Percentiles rank a stretch among this genome's conserved stretches.
Conservation (phyloP, 2,329 filamentous ascomycete species). For the Penicillium sp. region DNA sequence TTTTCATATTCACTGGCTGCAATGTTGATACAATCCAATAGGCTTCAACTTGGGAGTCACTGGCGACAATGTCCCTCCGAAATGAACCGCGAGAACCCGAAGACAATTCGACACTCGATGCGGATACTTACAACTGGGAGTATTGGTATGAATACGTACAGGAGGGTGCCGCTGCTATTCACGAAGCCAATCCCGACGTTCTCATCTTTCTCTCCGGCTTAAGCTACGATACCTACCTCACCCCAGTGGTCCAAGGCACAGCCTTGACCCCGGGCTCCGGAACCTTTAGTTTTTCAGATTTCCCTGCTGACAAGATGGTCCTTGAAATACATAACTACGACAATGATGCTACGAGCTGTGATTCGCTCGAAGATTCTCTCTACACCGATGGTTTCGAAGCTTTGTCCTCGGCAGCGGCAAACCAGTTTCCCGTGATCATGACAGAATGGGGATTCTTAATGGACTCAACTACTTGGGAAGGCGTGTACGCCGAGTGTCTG, state of each 20-base stretch:
- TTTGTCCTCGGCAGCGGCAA: conserved; percentile 26
- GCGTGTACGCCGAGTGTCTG: conserved; percentile 53
- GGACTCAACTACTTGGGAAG: conserved; percentile 44
- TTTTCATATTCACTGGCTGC: not conserved
- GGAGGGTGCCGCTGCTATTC: conserved; percentile 37
- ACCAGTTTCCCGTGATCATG: conserved; percentile 38
- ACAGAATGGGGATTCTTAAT: conserved; percentile 49
- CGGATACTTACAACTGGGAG: conserved; percentile 41
- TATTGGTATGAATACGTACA: conserved; percentile 45
- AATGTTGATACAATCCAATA: not conserved
- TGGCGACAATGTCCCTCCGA: conserved; percentile 32
- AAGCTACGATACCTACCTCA: conserved; percentile 42
- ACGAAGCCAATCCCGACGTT: conserved; percentile 41
- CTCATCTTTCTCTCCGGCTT: conserved; percentile 49
- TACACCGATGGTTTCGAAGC: conserved; percentile 40
- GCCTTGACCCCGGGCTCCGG: conserved; percentile 31
- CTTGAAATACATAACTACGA: conserved; percentile 50
- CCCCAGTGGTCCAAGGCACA: conserved; percentile 31
- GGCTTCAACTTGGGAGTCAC: conserved; percentile 22
- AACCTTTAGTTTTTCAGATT: conserved; percentile 35
- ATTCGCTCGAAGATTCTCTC: conserved; percentile 30
- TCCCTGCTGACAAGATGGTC: conserved; percentile 45
- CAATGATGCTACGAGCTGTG: conserved; percentile 35
- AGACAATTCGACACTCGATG: conserved; percentile 11
- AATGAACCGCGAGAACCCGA: conserved; percentile 37